Conservation (phyloP, 176 grass and related monocot genomes). For the maize (Zea mays) region DNA sequence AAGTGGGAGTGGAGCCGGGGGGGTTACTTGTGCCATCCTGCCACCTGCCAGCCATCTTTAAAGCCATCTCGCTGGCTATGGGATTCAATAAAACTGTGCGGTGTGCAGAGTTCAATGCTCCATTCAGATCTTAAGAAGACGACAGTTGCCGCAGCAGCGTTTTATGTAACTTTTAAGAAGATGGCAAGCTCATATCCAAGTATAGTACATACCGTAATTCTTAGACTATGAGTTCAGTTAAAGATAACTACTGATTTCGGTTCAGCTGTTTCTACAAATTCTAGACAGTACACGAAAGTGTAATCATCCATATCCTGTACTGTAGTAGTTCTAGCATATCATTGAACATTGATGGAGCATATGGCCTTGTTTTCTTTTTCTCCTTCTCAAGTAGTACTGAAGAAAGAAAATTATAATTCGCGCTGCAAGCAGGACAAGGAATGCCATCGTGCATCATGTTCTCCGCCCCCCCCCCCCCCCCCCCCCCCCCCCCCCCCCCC, state of each 20-base stretch:
- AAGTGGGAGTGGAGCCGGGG: conserved; percentile 33
- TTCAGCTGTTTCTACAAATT: background rate
- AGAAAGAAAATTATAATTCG: conserved; percentile 17
- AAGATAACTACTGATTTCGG: background rate
- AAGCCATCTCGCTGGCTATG: conserved; percentile 37
- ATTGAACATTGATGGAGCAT: background rate
- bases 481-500: conserved; percentile 9
- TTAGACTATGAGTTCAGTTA: background rate
- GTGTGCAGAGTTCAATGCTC: no score
- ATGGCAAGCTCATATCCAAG: no score
- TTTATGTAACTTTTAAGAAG: background rate
- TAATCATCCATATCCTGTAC: background rate
- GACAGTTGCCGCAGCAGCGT: background rate
- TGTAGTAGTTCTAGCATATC: conserved; percentile 5
- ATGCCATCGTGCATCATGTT: conserved; percentile 49
- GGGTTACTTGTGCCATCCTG: conserved; percentile 18
- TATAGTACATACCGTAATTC: background rate
- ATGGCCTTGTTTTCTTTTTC: background rate
- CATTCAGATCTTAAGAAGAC: background rate
- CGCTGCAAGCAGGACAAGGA: conserved; percentile 36
- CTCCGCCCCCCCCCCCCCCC: no score
- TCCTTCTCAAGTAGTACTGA: background rate
- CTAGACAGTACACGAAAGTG: background rate
- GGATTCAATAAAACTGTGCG: no score
- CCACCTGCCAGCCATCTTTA: conserved; percentile 41